Conservation (phyloP, 306 rosid genomes). For the Vigna nakashimae region DNA sequence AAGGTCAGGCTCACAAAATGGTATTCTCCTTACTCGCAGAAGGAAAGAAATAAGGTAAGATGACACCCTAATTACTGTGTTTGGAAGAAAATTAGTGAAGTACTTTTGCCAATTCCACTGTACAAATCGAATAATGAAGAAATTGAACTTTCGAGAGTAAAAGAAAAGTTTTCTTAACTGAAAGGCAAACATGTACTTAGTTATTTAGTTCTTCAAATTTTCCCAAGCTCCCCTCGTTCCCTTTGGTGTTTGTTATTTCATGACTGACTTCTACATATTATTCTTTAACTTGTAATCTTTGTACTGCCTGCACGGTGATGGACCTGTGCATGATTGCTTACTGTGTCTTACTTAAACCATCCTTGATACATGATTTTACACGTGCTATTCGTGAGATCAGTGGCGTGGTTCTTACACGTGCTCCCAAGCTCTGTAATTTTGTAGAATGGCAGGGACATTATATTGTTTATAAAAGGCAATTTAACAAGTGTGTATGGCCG, state of each 20-base stretch:
- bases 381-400: slow-evolving; percentile 80
- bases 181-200: background rate
- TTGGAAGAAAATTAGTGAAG: background rate
- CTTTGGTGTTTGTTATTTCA: background rate
- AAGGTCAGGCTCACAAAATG: slow-evolving; percentile 96
- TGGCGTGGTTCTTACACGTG: slow-evolving; percentile 80
- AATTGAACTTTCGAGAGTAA: background rate
- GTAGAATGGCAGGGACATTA: slow-evolving; percentile 93
- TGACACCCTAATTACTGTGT: background rate
- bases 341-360: slow-evolving; percentile 3
- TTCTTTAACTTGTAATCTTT: background rate
- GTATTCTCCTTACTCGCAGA: slow-evolving; percentile 93
- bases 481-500: background rate
- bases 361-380: slow-evolving; percentile 10
- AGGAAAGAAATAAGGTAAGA: slow-evolving; percentile 86
- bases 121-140: background rate
- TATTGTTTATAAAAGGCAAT: slow-evolving; percentile 92
- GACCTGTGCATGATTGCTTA: background rate
- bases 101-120: background rate
- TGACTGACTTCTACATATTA: background rate
- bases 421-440: slow-evolving; percentile 93
- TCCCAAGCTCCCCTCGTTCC: slow-evolving; percentile 12
- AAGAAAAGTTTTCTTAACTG: too few species aligned
- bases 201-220: background rate
- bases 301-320: background rate